Conservation (phyloP, 257 asterid genomes). For the Knoxia roxburghii region DNA sequence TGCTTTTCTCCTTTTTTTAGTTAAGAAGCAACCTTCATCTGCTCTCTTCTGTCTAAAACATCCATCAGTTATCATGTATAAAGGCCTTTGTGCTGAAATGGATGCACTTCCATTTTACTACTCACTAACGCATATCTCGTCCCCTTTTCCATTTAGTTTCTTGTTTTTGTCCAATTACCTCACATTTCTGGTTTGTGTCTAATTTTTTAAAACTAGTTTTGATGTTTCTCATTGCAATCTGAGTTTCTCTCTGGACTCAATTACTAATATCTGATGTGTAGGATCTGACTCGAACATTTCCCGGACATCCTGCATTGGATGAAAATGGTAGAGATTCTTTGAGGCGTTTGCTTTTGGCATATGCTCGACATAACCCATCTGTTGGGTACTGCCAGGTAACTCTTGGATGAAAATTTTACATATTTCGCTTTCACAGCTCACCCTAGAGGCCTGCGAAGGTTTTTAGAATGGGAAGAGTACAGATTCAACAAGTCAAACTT, state of each 20-base stretch:
- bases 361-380: conserved; percentile 84
- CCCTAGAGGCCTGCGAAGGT: neutral
- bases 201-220: conserved; percentile 1
- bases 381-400: conserved; percentile 95
- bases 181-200: neutral
- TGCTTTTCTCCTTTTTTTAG: neutral
- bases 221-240: conserved; percentile 8
- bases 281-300: conserved; percentile 95
- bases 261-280: conserved; percentile 29
- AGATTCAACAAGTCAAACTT: conserved; percentile 1
- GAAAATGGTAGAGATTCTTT: conserved; percentile 79
- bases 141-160: conserved; percentile 5
- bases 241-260: conserved; percentile 24
- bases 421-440: conserved; percentile 9
- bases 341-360: conserved; percentile 81
- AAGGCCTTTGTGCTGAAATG: neutral
- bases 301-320: conserved; percentile 90
- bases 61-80: conserved; percentile 3
- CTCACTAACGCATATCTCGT: conserved; percentile 5
- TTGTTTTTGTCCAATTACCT: conserved; percentile 12
- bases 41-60: conserved; percentile 12
- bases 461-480: neutral
- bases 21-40: conserved; percentile 7
- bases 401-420: conserved; percentile 18
- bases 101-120: neutral